Percentiles rank a stretch among this genome's conserved stretches.
phyloP scores from a whole-genome alignment of 1,139 yeast genomes.

The Dujonia santamariae region DNA sequence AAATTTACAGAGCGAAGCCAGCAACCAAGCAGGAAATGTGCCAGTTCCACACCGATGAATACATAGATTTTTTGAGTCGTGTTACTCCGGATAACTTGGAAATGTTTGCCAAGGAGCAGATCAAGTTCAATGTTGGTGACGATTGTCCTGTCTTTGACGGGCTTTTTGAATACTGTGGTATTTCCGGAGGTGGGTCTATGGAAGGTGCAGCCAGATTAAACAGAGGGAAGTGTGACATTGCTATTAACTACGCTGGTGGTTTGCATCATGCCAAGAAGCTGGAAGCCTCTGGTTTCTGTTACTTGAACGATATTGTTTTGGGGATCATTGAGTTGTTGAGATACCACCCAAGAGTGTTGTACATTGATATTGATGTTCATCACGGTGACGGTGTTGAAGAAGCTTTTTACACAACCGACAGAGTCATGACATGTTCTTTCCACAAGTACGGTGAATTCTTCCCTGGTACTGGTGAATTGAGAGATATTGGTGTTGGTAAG shows the following conservation, averaged over 20 bases:
- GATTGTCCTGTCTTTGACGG: slow-evolving; percentile 98
- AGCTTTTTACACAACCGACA: slow-evolving; percentile 92
- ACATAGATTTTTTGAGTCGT: slow-evolving; percentile 87
- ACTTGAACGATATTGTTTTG: slow-evolving; percentile 76
- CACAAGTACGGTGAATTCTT: slow-evolving; percentile 96
- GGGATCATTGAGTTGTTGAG: slow-evolving; percentile 87
- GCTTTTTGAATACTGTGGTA: slow-evolving; percentile 88
- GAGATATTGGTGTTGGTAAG: slow-evolving; percentile 86
- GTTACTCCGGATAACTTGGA: slow-evolving; percentile 95
- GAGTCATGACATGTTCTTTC: slow-evolving; percentile 97
- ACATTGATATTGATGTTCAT: slow-evolving; percentile 93
- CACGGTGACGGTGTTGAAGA: slow-evolving; percentile 99
- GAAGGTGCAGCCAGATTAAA: slow-evolving; percentile 95
- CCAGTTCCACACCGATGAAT: slow-evolving; percentile 96
- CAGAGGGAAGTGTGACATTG: slow-evolving; percentile 92
- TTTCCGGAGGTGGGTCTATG: slow-evolving; percentile 95
- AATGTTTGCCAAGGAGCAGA: slow-evolving; percentile 86
- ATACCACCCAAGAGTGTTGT: slow-evolving; percentile 92
- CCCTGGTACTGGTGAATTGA: slow-evolving; percentile 92
- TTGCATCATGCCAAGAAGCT: slow-evolving; percentile 95
- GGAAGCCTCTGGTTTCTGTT: slow-evolving; percentile 96
- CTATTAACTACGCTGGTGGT: slow-evolving; percentile 97
- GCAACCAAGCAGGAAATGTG: slow-evolving; percentile 99
- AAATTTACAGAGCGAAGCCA: slow-evolving; percentile 93
- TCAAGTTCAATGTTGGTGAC: slow-evolving; percentile 93